A percentile compares a stretch with the other conserved stretches of the same genome.
Conservation (phyloP, 805 yeast genomes). For the Naumovozyma dairenensis region DNA sequence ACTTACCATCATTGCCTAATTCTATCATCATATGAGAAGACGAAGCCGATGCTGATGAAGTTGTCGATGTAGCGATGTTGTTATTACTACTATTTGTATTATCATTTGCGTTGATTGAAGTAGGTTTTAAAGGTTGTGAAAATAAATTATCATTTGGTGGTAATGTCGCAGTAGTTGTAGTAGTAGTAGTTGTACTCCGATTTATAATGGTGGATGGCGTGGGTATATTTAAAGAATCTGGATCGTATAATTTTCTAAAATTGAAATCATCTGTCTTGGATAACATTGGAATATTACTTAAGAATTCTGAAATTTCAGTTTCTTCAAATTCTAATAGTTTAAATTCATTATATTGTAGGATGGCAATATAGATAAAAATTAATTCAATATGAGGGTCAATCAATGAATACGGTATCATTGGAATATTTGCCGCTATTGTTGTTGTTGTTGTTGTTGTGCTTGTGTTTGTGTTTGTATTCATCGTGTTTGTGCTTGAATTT, state of each 20-base stretch:
- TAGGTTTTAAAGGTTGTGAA: not conserved
- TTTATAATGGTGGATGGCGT: not conserved
- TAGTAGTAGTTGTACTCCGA: conserved; percentile 1
- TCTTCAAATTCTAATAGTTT: conserved; percentile 81
- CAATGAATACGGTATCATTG: conserved; percentile 31
- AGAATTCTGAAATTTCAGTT: conserved; percentile 73
- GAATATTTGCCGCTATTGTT: not conserved
- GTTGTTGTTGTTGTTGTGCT: conserved; percentile 1
- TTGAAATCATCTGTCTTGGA: conserved; percentile 27
- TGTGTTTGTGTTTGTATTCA: too few relatives aligned
- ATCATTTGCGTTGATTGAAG: not conserved
- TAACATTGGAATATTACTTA: conserved; percentile 39
- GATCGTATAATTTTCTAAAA: conserved; percentile 20
- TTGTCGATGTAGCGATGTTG: conserved; percentile 9
- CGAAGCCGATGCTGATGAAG: conserved; percentile 9
- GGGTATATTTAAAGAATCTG: conserved; percentile 2
- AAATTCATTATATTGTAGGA: conserved; percentile 69
- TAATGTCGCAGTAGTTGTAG: not conserved
- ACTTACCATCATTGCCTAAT: conserved; percentile 34
- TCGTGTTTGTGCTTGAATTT: too few relatives aligned
- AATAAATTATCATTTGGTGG: not conserved
- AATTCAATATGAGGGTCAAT: conserved; percentile 71
- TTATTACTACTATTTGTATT: conserved; percentile 5
- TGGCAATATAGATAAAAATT: conserved; percentile 64
- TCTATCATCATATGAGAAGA: conserved; percentile 23